A percentile compares a stretch with the other conserved stretches of the same genome.
Conservation (phyloP, 2,329 filamentous ascomycete species). For the Bipolaris zeicola region DNA sequence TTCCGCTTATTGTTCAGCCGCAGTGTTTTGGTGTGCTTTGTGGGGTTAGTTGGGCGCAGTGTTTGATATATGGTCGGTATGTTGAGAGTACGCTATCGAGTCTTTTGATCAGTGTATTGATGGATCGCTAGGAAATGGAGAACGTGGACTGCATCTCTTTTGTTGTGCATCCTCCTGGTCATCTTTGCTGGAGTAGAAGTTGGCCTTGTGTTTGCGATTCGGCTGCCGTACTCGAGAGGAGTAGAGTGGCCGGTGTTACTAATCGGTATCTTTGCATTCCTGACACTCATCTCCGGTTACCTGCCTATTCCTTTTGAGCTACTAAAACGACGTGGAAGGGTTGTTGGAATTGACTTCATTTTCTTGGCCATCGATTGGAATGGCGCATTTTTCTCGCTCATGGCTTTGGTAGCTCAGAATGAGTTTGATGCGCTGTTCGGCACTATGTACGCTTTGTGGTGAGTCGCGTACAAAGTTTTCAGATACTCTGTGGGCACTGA, state of each 20-base stretch:
- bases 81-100: not conserved
- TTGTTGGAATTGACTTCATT: conserved; percentile 63
- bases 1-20: conserved; percentile 51
- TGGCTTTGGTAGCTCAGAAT: conserved; percentile 63
- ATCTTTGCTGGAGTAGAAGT: conserved; percentile 59
- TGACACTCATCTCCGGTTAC: conserved; percentile 60
- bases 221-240: conserved; percentile 58
- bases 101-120: not conserved
- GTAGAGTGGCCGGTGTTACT: conserved; percentile 57
- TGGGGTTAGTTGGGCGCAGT: conserved; percentile 56
- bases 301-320: conserved; percentile 65
- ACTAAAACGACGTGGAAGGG: conserved; percentile 63
- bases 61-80: conserved; percentile 55
- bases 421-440: conserved; percentile 65
- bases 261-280: conserved; percentile 61
- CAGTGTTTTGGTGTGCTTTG: conserved; percentile 56
- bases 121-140: conserved; percentile 45
- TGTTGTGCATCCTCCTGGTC: conserved; percentile 28
- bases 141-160: conserved; percentile 36
- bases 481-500: not conserved
- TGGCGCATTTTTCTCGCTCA: conserved; percentile 66
- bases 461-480: not conserved
- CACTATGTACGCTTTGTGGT: conserved; percentile 61
- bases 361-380: conserved; percentile 64
- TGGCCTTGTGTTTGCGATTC: conserved; percentile 60